Evolutionary conservation across 768 basidiomycete genomes (phyloP).

Genomic region (Leccinum sublutescens): DNA sequence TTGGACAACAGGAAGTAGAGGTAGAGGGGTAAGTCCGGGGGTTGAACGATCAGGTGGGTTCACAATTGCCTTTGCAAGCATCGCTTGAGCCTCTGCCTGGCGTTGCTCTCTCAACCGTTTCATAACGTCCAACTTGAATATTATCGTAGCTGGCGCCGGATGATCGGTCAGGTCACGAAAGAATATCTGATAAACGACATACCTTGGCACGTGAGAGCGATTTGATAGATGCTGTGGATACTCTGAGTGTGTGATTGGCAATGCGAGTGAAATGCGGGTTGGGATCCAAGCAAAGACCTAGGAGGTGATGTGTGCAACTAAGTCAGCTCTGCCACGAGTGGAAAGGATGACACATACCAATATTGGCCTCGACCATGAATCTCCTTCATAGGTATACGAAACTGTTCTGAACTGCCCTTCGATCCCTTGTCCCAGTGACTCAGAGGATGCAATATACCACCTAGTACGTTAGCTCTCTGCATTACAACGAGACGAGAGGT

Average conservation of each 20-base stretch:
- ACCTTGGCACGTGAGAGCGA: constrained; percentile 50
- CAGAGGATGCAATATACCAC: no score
- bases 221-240: constrained; percentile 69
- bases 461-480: no score
- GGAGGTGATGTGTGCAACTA: constrained; percentile 75
- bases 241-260: no score
- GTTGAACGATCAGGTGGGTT: constrained; percentile 26
- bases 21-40: no score
- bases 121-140: constrained; percentile 49
- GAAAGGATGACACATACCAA: not conserved
- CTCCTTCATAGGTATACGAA: no score
- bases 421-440: no score
- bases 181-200: constrained; percentile 16
- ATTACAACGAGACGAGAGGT: no score
- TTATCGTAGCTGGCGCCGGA: constrained; percentile 45
- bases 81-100: constrained; percentile 22
- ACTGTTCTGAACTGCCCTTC: no score
- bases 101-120: no score
- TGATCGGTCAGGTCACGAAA: constrained; percentile 2
- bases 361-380: no score
- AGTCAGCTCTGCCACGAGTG: no score
- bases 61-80: constrained; percentile 27
- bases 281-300: constrained; percentile 75
- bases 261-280: constrained; percentile 70
- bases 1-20: no score